phyloP scores from a whole-genome alignment of 805 yeast genomes.

The Candida fluviatilis region DNA sequence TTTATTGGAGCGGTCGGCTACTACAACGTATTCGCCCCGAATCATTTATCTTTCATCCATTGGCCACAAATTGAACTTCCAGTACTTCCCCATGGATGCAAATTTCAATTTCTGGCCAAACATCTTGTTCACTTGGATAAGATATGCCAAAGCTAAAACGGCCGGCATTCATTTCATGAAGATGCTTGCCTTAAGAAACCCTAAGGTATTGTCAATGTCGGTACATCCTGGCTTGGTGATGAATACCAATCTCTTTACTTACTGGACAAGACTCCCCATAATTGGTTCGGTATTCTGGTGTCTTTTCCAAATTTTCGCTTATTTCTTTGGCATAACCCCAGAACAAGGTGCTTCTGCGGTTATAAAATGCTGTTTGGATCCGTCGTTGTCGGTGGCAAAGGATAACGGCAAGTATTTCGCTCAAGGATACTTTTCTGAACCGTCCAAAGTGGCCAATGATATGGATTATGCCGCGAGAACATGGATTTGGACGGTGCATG shows the following conservation, averaged over 20 bases:
- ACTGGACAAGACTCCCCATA: slow-evolving; percentile 74
- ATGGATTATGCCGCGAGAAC: slow-evolving; percentile 60
- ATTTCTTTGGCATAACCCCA: slow-evolving; percentile 62
- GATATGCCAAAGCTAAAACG: slow-evolving; percentile 75
- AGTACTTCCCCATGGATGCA: slow-evolving; percentile 44
- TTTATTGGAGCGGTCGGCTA: slow-evolving; percentile 40
- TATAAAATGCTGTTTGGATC: slow-evolving; percentile 57
- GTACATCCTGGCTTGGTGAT: slow-evolving; percentile 88
- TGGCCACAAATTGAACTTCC: slow-evolving; percentile 54
- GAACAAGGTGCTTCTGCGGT: slow-evolving; percentile 71
- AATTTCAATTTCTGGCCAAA: slow-evolving; percentile 59
- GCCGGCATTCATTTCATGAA: slow-evolving; percentile 73
- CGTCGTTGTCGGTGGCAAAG: slow-evolving; percentile 40
- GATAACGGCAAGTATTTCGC: slow-evolving; percentile 72
- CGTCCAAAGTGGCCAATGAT: slow-evolving; percentile 55
- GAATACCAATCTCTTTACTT: slow-evolving; percentile 70
- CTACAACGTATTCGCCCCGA: slow-evolving; percentile 40
- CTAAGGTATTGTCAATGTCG: slow-evolving; percentile 57
- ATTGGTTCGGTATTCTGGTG: slow-evolving; percentile 76
- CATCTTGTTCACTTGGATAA: slow-evolving; percentile 67
- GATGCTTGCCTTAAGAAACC: slow-evolving; percentile 60
- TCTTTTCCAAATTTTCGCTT: slow-evolving; percentile 64
- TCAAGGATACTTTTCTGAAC: slow-evolving; percentile 51
- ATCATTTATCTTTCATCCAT: slow-evolving; percentile 62
- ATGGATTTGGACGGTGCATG: slow-evolving; percentile 76